These are phyloP conservation scores for Veloboletus limbatus DNA, from an alignment of 1,284 basidiomycete species.

Conservation along the genomic window DNA sequence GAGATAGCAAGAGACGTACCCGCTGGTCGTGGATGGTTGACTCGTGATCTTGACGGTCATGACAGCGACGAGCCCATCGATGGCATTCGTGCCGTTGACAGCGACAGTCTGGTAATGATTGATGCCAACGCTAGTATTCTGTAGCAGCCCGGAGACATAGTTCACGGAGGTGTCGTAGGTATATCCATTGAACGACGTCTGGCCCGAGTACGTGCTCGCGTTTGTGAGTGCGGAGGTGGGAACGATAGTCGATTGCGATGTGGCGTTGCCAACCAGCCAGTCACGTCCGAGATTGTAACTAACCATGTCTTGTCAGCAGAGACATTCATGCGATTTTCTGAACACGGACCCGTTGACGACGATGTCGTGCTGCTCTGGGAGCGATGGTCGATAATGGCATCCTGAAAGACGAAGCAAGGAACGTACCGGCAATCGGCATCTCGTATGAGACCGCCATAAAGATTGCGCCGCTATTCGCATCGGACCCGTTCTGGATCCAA, in stretches of 20 bases:
- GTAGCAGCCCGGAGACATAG: constrained; percentile 67
- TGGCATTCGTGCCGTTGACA: constrained; percentile 56
- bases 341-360: constrained; percentile 49
- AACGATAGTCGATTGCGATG: constrained; percentile 48
- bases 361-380: constrained; percentile 50
- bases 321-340: background rate
- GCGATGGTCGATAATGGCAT: background rate
- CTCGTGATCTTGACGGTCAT: constrained; percentile 69
- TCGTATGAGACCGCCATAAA: constrained; percentile 86
- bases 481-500: constrained; percentile 75
- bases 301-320: constrained; percentile 3
- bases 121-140: constrained; percentile 69
- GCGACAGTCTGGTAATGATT: constrained; percentile 75
- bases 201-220: constrained; percentile 53
- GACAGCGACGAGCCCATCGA: constrained; percentile 86
- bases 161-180: constrained; percentile 68
- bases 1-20: constrained; percentile 14
- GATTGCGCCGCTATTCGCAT: constrained; percentile 69
- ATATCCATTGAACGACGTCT: constrained; percentile 56
- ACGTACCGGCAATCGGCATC: constrained; percentile 54
- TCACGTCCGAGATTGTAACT: constrained; percentile 70
- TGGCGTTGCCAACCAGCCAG: constrained; percentile 79
- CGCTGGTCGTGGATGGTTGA: constrained; percentile 33
- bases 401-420: background rate
- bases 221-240: constrained; percentile 52